phyloP scores from a whole-genome alignment of 495 filamentous ascomycete genomes.

The Penicillium silybi region DNA sequence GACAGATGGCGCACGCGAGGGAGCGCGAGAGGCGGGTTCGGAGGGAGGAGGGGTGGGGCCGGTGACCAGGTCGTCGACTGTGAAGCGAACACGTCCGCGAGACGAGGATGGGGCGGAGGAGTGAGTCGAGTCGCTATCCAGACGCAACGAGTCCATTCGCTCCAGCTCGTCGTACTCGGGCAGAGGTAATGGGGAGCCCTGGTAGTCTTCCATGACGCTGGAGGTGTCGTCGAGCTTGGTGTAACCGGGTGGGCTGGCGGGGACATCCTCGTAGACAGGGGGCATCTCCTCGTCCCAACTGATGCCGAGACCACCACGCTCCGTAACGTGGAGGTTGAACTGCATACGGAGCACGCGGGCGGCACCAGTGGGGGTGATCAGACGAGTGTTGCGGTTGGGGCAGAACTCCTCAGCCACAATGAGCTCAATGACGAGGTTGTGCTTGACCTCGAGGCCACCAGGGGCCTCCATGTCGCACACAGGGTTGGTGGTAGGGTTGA shows the following conservation, averaged over 20 bases:
- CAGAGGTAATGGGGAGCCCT: constrained; percentile 37
- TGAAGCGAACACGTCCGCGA: constrained; percentile 22
- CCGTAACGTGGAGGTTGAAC: constrained; percentile 75
- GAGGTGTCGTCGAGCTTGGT: constrained; percentile 34
- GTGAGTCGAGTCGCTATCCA: constrained; percentile 37
- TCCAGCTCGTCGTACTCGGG: constrained; percentile 45
- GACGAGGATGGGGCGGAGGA: constrained; percentile 24
- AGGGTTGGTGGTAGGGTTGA: constrained; percentile 57
- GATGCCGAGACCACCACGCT: constrained; percentile 83
- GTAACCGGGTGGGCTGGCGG: constrained; percentile 80
- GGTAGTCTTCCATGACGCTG: constrained; percentile 44
- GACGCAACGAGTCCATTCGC: constrained; percentile 38
- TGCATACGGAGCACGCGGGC: constrained; percentile 92
- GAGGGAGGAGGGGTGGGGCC: constrained; percentile 18
- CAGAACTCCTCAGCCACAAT: constrained; percentile 91
- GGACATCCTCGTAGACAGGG: constrained; percentile 92
- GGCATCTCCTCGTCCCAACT: constrained; percentile 97
- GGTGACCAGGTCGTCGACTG: constrained; percentile 21
- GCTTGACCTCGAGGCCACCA: constrained; percentile 73
- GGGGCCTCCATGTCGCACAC: constrained; percentile 76
- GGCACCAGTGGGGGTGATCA: constrained; percentile 81
- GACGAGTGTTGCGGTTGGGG: constrained; percentile 60
- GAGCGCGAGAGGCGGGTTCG: constrained; percentile 13
- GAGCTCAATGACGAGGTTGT: constrained; percentile 87
- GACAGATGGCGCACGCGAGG: constrained; percentile 20